Conservation (phyloP, 2,329 filamentous ascomycete species). For the Shiraia bambusicola region DNA sequence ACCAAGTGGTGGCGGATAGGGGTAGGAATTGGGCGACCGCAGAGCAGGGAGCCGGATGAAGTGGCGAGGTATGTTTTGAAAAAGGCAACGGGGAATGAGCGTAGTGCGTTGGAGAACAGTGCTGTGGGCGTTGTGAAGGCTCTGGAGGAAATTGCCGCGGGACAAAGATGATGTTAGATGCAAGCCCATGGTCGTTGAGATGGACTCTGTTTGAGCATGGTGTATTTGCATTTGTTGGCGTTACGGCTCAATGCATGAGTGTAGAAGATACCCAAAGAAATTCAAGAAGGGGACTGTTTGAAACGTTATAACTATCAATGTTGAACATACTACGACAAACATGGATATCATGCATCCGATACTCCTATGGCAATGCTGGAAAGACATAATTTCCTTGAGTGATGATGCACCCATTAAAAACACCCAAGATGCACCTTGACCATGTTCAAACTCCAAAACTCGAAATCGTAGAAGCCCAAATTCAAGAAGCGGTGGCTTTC, state of each 20-base stretch:
- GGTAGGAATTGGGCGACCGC: constrained; percentile 84
- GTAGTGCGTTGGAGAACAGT: constrained; percentile 50
- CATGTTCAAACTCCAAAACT: constrained; percentile 1
- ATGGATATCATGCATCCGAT: constrained; percentile 24
- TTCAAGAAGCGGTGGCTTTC: constrained; percentile 16
- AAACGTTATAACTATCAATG: constrained; percentile 5
- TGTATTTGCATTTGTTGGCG: constrained; percentile 7
- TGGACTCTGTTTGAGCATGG: background rate
- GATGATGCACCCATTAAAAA: background rate
- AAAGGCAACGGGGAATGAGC: constrained; percentile 56
- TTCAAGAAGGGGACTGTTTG: background rate
- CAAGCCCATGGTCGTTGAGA: constrained; percentile 2
- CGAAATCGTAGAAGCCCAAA: background rate
- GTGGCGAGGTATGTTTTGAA: constrained; percentile 78
- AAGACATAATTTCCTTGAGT: background rate
- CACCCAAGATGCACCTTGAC: background rate
- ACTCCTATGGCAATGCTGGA: constrained; percentile 15
- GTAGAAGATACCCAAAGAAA: constrained; percentile 12
- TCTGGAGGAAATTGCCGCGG: constrained; percentile 54
- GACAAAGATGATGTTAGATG: constrained; percentile 15
- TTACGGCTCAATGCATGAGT: background rate
- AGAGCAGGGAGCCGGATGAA: constrained; percentile 62
- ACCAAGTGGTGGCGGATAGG: constrained; percentile 63
- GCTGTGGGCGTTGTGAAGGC: constrained; percentile 54
- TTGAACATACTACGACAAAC: constrained; percentile 5